Evolutionary conservation across 225 moss, liverwort and hornwort species (phyloP).

Genomic region (Bryoerythrophyllum caledonicum): DNA sequence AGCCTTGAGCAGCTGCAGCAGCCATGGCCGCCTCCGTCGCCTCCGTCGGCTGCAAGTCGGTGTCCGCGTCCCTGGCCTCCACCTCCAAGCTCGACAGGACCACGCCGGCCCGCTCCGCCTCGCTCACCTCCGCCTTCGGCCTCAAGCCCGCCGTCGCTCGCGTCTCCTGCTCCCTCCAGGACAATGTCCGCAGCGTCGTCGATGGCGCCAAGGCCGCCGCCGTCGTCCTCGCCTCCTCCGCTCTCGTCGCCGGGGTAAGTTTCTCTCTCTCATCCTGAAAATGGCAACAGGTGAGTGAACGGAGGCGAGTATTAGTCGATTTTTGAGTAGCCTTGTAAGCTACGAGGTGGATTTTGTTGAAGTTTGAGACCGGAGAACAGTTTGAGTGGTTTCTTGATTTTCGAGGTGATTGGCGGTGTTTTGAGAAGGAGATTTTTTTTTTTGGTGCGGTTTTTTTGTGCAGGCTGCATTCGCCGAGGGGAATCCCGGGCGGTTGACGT

Average conservation of each 20-base stretch:
- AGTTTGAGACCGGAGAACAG: too few species aligned
- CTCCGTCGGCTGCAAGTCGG: slow-evolving; percentile 67
- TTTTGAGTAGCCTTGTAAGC: too few species aligned
- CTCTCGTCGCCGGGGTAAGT: slow-evolving; percentile 68
- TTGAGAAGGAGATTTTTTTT: too few species aligned
- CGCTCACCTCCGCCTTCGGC: slow-evolving; percentile 54
- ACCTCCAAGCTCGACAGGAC: slow-evolving; percentile 36
- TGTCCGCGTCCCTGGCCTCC: slow-evolving; percentile 38
- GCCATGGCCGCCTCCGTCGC: slow-evolving; percentile 83
- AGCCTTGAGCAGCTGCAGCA: slow-evolving; percentile 18
- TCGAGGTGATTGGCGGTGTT: too few species aligned
- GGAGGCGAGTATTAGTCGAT: too few species aligned
- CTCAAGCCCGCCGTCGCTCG: slow-evolving; percentile 42
- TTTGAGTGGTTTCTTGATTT: too few species aligned
- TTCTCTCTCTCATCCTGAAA: background rate
- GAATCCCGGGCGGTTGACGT: slow-evolving; percentile 42
- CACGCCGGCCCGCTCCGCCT: slow-evolving; percentile 25
- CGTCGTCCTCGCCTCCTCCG: slow-evolving; percentile 68
- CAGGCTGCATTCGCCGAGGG: slow-evolving; percentile 72
- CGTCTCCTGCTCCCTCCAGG: slow-evolving; percentile 60
- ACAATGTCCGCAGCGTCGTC: slow-evolving; percentile 56
- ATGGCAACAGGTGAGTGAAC: too few species aligned
- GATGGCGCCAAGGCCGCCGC: slow-evolving; percentile 70
- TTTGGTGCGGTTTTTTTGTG: background rate
- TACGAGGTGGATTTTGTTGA: too few species aligned